Base-by-base conservation (phyloP, 371 early-diverging fungal species). In the Mucor piriformis region DNA sequence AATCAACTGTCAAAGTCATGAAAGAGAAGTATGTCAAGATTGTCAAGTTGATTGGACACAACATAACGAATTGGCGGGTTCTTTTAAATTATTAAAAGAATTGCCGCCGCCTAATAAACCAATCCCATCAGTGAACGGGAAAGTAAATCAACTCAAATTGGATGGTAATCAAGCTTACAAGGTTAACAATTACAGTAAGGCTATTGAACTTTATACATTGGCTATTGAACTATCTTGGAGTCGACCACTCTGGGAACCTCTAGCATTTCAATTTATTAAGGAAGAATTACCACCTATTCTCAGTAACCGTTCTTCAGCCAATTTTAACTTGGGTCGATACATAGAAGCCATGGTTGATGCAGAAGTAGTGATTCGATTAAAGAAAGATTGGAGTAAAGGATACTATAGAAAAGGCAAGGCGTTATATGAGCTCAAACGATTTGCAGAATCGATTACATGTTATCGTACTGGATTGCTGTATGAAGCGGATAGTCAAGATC, bases 321-420 rank as follows among this genome's bases (percentile, higher is more conserved):
- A 87, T 49, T 66, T 88, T 29, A 81, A 73, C 16, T 72, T 84
- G 54, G 79, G 78, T 18, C 79, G 83, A n/a, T 83, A 79, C 70
- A 80, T 84, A 24, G 84, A 88, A 44, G 91, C 91, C 21, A 74
- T 86, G 48, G 86, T 86, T 44, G 91, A 90, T 67, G 83, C 90
- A 0, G 87, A 89, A 69, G 76, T 81, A 25, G 88, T 88, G 33
- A 87, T 87, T 18, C 65, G 82, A 35, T 64, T 91, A 48, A 87
- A 83, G 61, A 77, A 81, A 15, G 83, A 83, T 21, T 91, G 89
- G 90, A 78, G 85, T 57, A 90, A 91, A 74, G 91, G 90, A 15
- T 83, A 86, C 67, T 90, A 89, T 72, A 67, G 92, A 38, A 88
- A 88, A 66, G 92, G 92, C 46, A 79, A 81, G 44, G 91, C 92